A percentile compares a stretch with the other conserved stretches of the same genome.
phyloP scores from a whole-genome alignment of 371 early-diverging fungal genomes.

The Apophysomyces variabilis region DNA sequence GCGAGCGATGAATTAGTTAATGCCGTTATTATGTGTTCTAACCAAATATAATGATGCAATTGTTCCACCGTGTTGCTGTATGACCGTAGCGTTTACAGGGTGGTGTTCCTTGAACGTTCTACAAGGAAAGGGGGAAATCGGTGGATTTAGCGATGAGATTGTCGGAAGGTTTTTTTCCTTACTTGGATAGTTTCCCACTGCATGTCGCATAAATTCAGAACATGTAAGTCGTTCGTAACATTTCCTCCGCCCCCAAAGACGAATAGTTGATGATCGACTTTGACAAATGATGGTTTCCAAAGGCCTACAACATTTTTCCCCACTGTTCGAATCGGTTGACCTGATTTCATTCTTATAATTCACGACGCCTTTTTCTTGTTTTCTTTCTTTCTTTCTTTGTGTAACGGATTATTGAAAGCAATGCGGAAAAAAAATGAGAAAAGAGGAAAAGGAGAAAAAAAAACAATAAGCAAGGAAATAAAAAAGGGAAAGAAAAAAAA shows the following conservation, averaged over 20 bases:
- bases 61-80: conserved; percentile 59
- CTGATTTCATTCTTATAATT: conserved; percentile 31
- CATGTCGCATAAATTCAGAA: conserved; percentile 52
- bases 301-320: conserved; percentile 63
- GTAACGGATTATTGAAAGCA: too few species aligned
- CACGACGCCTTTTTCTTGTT: background rate
- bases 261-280: conserved; percentile 57
- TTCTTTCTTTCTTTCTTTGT: too few species aligned
- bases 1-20: conserved; percentile 11
- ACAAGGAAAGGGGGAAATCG: background rate
- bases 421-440: background rate
- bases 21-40: background rate
- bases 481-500: too few species aligned
- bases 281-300: conserved; percentile 66
- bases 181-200: conserved; percentile 45
- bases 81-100: conserved; percentile 65
- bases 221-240: conserved; percentile 60
- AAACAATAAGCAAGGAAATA: too few species aligned
- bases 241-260: conserved; percentile 68
- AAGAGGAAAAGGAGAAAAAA: too few species aligned
- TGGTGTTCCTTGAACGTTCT: conserved; percentile 52
- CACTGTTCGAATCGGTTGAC: conserved; percentile 53
- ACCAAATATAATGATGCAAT: conserved; percentile 62
- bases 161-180: conserved; percentile 14
- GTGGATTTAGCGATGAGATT: background rate